Conservation (phyloP, 2,329 filamentous ascomycete species). For the Trichoderma atrobrunneum region DNA sequence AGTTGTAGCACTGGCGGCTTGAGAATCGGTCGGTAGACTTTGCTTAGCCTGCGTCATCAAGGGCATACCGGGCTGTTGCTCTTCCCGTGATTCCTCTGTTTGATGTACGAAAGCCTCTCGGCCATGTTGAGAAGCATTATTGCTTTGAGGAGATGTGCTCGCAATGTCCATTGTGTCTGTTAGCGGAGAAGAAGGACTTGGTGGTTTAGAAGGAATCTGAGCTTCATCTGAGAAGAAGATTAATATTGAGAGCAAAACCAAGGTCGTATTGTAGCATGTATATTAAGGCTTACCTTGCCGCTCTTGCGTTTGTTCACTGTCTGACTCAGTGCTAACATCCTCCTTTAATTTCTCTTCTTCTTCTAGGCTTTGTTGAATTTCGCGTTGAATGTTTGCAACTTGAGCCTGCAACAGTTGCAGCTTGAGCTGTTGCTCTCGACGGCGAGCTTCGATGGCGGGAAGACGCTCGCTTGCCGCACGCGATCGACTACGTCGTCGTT, state of each 20-base stretch:
- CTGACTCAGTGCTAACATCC: slow-evolving; percentile 26
- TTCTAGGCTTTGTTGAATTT: slow-evolving; percentile 40
- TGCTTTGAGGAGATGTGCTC: slow-evolving; percentile 5
- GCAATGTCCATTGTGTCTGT: slow-evolving; percentile 15
- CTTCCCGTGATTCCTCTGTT: not conserved
- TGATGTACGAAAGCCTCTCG: not conserved
- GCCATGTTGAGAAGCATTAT: not conserved
- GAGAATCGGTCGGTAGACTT: not conserved
- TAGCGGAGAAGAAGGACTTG: not conserved
- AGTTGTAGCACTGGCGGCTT: not conserved
- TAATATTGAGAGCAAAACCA: not conserved
- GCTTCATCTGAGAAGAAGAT: not conserved
- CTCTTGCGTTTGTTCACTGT: slow-evolving; percentile 19
- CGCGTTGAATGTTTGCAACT: slow-evolving; percentile 47
- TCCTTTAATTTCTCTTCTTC: slow-evolving; percentile 35
- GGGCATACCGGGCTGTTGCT: not conserved
- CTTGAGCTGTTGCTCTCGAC: slow-evolving; percentile 43
- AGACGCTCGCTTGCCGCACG: slow-evolving; percentile 38
- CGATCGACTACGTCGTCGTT: slow-evolving; percentile 30
- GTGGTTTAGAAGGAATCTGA: not conserved
- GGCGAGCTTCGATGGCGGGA: slow-evolving; percentile 36
- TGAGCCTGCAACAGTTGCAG: slow-evolving; percentile 47
- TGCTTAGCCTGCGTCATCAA: not conserved
- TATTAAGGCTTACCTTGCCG: slow-evolving; percentile 18
- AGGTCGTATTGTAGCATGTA: not conserved